Evolutionary conservation across 1,284 basidiomycete species (phyloP).

Genomic region (Ceratobasidium sp.): DNA sequence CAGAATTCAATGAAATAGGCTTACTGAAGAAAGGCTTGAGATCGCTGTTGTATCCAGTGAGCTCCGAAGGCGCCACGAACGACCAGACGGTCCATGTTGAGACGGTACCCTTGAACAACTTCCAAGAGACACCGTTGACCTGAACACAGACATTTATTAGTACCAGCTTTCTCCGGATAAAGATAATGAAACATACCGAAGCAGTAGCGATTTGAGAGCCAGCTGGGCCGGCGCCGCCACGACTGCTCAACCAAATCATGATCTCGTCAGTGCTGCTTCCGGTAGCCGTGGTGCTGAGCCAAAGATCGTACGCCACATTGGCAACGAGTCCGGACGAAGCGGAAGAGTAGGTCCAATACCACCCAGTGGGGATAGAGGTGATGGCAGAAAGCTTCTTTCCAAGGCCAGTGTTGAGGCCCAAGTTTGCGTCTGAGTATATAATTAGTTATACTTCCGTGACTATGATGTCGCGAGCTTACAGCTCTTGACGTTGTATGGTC

Average conservation of each 20-base stretch:
- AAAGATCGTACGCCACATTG: conserved; percentile 52
- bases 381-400: conserved; percentile 49
- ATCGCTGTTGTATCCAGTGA: conserved; percentile 50
- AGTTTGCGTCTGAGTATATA: conserved; percentile 32
- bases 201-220: conserved; percentile 50
- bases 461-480: too few relatives aligned
- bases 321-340: conserved; percentile 50
- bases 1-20: conserved; percentile 14
- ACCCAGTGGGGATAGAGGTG: conserved; percentile 48
- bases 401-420: conserved; percentile 40
- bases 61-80: conserved; percentile 45
- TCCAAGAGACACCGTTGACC: conserved; percentile 44
- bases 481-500: conserved; percentile 41
- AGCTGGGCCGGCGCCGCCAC: conserved; percentile 50
- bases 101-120: conserved; percentile 50
- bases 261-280: conserved; percentile 49
- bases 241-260: conserved; percentile 52
- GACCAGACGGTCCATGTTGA: conserved; percentile 51
- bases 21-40: conserved; percentile 51
- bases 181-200: conserved; percentile 22
- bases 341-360: conserved; percentile 50
- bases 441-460: too few relatives aligned
- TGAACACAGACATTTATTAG: neutral
- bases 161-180: neutral
- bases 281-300: conserved; percentile 48